phyloP scores from a whole-genome alignment of 805 yeast genomes.

The Nakazawaea populi region DNA sequence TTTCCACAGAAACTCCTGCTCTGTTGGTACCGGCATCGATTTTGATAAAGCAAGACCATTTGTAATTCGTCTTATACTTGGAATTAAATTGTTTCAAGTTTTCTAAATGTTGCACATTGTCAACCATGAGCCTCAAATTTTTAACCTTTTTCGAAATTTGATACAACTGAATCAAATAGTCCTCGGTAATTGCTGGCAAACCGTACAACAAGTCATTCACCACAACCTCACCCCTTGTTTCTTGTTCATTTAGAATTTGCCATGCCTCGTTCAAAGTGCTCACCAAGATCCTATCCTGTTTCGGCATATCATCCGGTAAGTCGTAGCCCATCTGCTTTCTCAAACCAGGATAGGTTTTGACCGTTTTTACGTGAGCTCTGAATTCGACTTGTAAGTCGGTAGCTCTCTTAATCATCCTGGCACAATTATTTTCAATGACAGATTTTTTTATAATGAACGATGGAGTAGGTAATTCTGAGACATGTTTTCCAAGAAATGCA shows the following conservation, averaged over 20 bases:
- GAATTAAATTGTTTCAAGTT: conserved; percentile 33
- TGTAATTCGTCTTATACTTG: conserved; percentile 10
- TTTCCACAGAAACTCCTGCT: conserved; percentile 45
- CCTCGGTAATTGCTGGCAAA: conserved; percentile 49
- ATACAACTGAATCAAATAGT: conserved; percentile 40
- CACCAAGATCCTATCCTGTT: conserved; percentile 43
- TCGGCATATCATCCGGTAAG: conserved; percentile 18
- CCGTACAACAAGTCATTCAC: conserved; percentile 49
- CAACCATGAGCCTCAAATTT: conserved; percentile 52
- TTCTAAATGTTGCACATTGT: conserved; percentile 50
- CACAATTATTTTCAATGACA: conserved; percentile 38
- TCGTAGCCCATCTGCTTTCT: conserved; percentile 46
- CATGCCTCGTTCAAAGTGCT: conserved; percentile 68
- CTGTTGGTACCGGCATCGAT: conserved; percentile 67
- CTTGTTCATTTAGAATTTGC: conserved; percentile 28
- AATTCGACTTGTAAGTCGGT: conserved; percentile 33
- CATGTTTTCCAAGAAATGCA: conserved; percentile 34
- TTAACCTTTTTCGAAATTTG: conserved; percentile 35
- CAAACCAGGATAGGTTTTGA: conserved; percentile 60
- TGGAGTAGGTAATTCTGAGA: conserved; percentile 49
- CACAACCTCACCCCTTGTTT: conserved; percentile 17
- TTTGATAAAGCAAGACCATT: conserved; percentile 65
- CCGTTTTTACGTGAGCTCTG: conserved; percentile 74
- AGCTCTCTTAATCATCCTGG: conserved; percentile 43
- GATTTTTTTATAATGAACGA: conserved; percentile 42